Evolutionary conservation across 129 eudicot species (phyloP).

Genomic region (Escallonia herrerae): DNA sequence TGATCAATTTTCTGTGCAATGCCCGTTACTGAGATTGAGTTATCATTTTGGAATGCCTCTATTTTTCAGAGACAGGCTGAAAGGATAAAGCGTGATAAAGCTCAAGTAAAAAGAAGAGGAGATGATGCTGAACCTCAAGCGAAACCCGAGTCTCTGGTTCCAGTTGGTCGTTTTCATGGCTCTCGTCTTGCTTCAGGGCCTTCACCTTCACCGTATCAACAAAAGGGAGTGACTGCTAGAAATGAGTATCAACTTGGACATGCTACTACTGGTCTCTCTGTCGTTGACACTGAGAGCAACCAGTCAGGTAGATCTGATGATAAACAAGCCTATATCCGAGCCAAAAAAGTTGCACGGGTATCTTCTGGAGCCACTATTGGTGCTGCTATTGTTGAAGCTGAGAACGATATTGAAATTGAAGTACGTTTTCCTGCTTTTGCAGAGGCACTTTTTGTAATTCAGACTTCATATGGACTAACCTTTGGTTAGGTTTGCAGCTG

Average conservation of each 20-base stretch:
- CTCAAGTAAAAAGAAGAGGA: constrained; percentile 70
- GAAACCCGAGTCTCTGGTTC: constrained; percentile 69
- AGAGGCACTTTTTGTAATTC: constrained; percentile 11
- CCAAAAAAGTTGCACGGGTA: constrained; percentile 57
- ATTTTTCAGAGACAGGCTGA: constrained; percentile 76
- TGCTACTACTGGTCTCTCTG: constrained; percentile 37
- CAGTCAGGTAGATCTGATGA: constrained; percentile 29
- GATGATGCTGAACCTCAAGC: constrained; percentile 74
- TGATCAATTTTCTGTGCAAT: no score
- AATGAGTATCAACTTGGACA: constrained; percentile 25
- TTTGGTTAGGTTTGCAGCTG: no score
- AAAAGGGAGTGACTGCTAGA: constrained; percentile 16
- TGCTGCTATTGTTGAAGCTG: constrained; percentile 95
- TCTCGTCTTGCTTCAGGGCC: constrained; percentile 97
- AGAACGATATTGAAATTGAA: constrained; percentile 68
- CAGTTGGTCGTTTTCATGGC: constrained; percentile 85
- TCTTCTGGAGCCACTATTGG: constrained; percentile 67
- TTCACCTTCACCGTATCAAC: constrained; percentile 72
- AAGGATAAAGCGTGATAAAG: constrained; percentile 81
- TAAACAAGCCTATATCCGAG: constrained; percentile 18
- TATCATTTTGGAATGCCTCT: background rate
- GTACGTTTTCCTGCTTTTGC: constrained; percentile 44
- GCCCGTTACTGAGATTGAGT: no score
- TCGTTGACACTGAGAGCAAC: constrained; percentile 33
- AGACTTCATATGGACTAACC: no score